Percentiles rank a stretch among this genome's conserved stretches.
phyloP scores from a whole-genome alignment of 768 basidiomycete genomes.

The Russula brevipes region DNA sequence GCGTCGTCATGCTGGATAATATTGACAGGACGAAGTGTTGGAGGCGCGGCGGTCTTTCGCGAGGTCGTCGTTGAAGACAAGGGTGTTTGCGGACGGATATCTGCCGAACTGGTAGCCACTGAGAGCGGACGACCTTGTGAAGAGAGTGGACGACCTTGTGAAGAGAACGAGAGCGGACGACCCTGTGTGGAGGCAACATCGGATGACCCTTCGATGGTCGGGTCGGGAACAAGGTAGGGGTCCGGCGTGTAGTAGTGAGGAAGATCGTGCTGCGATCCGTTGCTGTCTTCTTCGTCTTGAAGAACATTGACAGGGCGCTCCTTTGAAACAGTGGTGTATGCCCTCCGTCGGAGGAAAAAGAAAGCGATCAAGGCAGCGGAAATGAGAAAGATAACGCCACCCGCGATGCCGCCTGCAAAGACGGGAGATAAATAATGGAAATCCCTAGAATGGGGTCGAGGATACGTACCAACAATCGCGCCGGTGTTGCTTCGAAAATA shows the following conservation, averaged over 20 bases:
- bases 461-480: slow-evolving; percentile 17
- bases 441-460: background rate
- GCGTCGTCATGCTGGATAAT: slow-evolving; percentile 85
- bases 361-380: slow-evolving; percentile 39
- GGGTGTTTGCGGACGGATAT: slow-evolving; percentile 25
- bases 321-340: slow-evolving; percentile 38
- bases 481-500: slow-evolving; percentile 10
- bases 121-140: slow-evolving; percentile 22
- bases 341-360: slow-evolving; percentile 48
- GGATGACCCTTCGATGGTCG: slow-evolving; percentile 42
- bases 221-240: slow-evolving; percentile 67
- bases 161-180: slow-evolving; percentile 18
- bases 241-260: slow-evolving; percentile 73
- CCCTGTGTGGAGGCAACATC: slow-evolving; percentile 31
- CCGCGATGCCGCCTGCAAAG: slow-evolving; percentile 53
- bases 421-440: slow-evolving; percentile 27
- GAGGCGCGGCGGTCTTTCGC: slow-evolving; percentile 44
- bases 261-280: slow-evolving; percentile 47
- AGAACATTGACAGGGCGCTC: slow-evolving; percentile 67
- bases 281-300: slow-evolving; percentile 46
- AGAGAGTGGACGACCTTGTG: slow-evolving; percentile 22
- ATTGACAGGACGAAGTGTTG: slow-evolving; percentile 64
- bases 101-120: slow-evolving; percentile 4
- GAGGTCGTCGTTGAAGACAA: slow-evolving; percentile 30
- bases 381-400: slow-evolving; percentile 50